These are phyloP conservation scores for Soucietia sequanensis DNA, from an alignment of 805 yeast species.

Conservation along the genomic window DNA sequence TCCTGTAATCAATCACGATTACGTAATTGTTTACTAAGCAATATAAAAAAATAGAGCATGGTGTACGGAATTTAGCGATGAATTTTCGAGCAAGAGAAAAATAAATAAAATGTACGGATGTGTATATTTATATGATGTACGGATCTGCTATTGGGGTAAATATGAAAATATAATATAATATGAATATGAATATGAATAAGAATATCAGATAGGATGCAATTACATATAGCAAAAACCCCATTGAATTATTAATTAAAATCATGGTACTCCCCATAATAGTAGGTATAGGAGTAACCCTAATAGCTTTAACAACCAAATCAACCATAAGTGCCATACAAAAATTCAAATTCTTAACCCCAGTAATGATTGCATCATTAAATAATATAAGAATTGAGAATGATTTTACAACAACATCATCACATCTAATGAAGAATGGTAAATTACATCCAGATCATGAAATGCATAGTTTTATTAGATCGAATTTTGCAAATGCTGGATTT, in stretches of 20 bases:
- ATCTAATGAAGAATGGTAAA: slow-evolving; percentile 9
- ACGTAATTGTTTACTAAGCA: too few species aligned
- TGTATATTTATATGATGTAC: too few species aligned
- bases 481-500: slow-evolving; percentile 37
- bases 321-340: slow-evolving; percentile 28
- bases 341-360: slow-evolving; percentile 29
- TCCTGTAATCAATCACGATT: too few species aligned
- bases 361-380: slow-evolving; percentile 35
- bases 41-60: too few species aligned
- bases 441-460: slow-evolving; percentile 12
- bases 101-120: too few species aligned
- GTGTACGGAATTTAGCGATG: too few species aligned
- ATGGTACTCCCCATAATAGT: slow-evolving; percentile 50
- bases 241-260: neutral
- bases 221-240: neutral
- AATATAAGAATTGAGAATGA: slow-evolving; percentile 19
- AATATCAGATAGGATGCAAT: neutral
- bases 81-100: too few species aligned
- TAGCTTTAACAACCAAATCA: slow-evolving; percentile 45
- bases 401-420: slow-evolving; percentile 2
- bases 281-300: slow-evolving; percentile 54
- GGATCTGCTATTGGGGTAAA: too few species aligned
- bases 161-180: too few species aligned
- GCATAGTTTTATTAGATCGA: slow-evolving; percentile 11
- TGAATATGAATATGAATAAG: too few species aligned